Percentiles rank a stretch among this genome's conserved stretches.
Evolutionary conservation across 1,139 yeast species (phyloP).

Genomic region (Debaryomyces nepalensis): DNA sequence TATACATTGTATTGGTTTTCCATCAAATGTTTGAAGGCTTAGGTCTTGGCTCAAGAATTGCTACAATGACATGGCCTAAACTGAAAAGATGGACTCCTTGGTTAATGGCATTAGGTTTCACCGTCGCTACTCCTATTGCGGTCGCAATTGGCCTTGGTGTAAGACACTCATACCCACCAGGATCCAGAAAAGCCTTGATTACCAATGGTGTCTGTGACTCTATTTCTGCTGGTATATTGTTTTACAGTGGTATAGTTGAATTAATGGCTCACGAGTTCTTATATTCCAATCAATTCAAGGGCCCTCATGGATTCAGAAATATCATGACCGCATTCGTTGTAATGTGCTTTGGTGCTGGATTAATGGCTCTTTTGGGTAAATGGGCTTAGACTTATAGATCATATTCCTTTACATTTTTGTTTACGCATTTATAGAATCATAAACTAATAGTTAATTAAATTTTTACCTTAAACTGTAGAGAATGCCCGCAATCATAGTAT

Average conservation of each 20-base stretch:
- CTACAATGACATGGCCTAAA: constrained; percentile 42
- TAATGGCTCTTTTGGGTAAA: constrained; percentile 48
- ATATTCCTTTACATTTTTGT: not conserved
- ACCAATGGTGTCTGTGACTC: constrained; percentile 43
- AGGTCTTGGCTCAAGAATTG: constrained; percentile 46
- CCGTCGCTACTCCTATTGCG: constrained; percentile 41
- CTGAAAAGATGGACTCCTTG: constrained; percentile 36
- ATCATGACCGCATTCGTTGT: constrained; percentile 31
- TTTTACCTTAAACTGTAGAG: no score
- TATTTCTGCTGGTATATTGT: constrained; percentile 44
- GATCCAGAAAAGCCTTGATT: constrained; percentile 38
- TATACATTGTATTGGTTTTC: constrained; percentile 43
- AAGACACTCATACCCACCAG: constrained; percentile 38
- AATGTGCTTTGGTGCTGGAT: constrained; percentile 40
- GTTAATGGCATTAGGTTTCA: constrained; percentile 36
- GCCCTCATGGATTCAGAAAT: constrained; percentile 21
- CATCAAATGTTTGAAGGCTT: constrained; percentile 50
- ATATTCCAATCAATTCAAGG: constrained; percentile 33
- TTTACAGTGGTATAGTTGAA: constrained; percentile 45
- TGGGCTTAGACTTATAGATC: constrained; percentile 45
- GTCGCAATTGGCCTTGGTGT: constrained; percentile 45
- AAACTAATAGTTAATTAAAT: not conserved
- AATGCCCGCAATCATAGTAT: no score
- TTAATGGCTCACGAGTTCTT: constrained; percentile 46
- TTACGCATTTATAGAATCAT: constrained; percentile 6